Conservation (phyloP, 2,329 filamentous ascomycete genomes). For the Cordyceps farinosa region DNA sequence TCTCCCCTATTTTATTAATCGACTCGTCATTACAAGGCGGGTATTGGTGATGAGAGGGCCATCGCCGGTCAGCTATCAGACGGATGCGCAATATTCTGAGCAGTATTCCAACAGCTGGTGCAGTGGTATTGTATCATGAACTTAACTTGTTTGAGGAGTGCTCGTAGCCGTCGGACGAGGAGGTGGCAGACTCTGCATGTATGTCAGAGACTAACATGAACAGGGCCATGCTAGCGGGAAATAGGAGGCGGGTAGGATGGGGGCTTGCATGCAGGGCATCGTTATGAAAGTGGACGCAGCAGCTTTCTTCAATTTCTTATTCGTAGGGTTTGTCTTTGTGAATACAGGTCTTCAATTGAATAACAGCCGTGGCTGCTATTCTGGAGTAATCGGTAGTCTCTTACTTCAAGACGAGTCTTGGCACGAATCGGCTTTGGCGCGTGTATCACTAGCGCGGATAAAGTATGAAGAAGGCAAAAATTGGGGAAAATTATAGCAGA, state of each 20-base stretch:
- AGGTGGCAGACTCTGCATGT: neutral
- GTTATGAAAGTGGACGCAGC: neutral
- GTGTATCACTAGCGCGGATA: neutral
- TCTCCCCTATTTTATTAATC: neutral
- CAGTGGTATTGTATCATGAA: neutral
- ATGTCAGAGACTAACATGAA: neutral
- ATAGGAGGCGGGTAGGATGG: neutral
- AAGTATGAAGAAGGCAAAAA: neutral
- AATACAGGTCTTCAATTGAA: neutral
- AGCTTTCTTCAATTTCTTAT: neutral
- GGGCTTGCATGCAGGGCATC: slow-evolving; percentile 5
- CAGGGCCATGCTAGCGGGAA: slow-evolving; percentile 3
- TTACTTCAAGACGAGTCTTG: neutral
- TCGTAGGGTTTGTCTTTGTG: too few species aligned
- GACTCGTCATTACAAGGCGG: neutral
- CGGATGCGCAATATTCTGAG: neutral
- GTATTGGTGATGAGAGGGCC: neutral
- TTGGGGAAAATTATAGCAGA: neutral
- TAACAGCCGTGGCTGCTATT: neutral
- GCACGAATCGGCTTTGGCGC: neutral
- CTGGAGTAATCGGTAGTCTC: neutral
- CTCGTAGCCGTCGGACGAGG: neutral
- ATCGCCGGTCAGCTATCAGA: neutral
- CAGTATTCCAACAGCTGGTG: neutral
- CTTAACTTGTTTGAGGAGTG: neutral